Percentiles rank a stretch among this genome's conserved stretches.
Conservation (phyloP, 768 basidiomycete genomes). For the Leccinum olivaceopallidum region DNA sequence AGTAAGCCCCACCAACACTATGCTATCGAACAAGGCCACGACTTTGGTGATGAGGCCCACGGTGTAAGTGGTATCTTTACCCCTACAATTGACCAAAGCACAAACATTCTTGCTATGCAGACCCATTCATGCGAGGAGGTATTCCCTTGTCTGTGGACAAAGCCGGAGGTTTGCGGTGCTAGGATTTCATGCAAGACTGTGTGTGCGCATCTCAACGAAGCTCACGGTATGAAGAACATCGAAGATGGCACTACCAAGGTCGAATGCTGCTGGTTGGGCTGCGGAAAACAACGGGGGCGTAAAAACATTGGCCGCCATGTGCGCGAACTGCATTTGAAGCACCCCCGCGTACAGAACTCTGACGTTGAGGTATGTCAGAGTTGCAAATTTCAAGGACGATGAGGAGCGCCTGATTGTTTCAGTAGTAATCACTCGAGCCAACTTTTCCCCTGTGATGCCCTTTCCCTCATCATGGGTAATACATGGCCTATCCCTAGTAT, state of each 20-base stretch:
- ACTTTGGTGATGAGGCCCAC: not conserved
- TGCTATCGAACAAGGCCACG: not conserved
- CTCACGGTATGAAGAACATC: not conserved
- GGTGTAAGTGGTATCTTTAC: slow-evolving; percentile 1
- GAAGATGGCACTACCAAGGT: rapidly evolving
- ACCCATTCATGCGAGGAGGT: not conserved
- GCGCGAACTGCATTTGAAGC: not conserved
- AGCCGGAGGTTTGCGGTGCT: not conserved
- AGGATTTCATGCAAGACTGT: not conserved
- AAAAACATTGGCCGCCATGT: slow-evolving; percentile 13
- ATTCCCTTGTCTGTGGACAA: not conserved
- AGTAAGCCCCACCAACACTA: not conserved
- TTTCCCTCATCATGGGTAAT: not conserved
- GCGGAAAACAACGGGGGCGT: rapidly evolving
- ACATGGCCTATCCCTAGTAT: not conserved
- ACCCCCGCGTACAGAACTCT: not conserved
- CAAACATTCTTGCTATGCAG: not conserved
- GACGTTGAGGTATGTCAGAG: not conserved
- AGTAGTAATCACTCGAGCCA: not conserved
- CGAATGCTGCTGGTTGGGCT: not conserved
- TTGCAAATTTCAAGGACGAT: not conserved
- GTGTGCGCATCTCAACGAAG: not conserved
- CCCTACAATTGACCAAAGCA: not conserved
- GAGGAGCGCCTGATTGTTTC: not conserved
- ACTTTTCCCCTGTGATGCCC: not conserved